phyloP scores from a whole-genome alignment of 257 asterid genomes.

The Penstemon newberryi region DNA sequence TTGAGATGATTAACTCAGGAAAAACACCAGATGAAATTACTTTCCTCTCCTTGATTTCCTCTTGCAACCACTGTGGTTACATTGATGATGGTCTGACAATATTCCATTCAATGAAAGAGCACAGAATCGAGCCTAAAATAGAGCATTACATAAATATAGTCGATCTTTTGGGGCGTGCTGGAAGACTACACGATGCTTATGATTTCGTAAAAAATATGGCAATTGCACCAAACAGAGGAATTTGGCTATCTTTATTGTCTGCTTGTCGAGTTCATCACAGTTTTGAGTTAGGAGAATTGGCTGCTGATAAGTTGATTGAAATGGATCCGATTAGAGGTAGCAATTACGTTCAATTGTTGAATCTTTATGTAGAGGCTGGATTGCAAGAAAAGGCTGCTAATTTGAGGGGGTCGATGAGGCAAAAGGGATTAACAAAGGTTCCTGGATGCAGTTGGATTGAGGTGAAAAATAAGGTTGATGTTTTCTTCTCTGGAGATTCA shows the following conservation, averaged over 20 bases:
- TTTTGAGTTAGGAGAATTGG: constrained; percentile 69
- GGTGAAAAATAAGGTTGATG: constrained; percentile 53
- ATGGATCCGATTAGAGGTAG: constrained; percentile 61
- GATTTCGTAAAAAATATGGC: constrained; percentile 55
- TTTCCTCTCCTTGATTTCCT: constrained; percentile 70
- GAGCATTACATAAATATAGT: constrained; percentile 67
- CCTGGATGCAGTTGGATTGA: constrained; percentile 97
- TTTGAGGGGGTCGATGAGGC: constrained; percentile 64
- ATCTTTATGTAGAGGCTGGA: constrained; percentile 68
- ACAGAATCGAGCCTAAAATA: constrained; percentile 56
- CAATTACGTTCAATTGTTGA: constrained; percentile 61
- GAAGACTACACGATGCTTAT: constrained; percentile 55
- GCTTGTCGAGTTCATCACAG: constrained; percentile 71
- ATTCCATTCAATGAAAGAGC: constrained; percentile 52
- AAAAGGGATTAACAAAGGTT: constrained; percentile 59
- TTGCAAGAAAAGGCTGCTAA: constrained; percentile 68
- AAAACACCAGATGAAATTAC: constrained; percentile 66
- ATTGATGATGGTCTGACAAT: constrained; percentile 55
- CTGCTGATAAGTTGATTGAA: constrained; percentile 57
- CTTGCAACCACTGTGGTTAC: constrained; percentile 85
- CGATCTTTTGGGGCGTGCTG: constrained; percentile 77
- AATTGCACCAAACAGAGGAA: constrained; percentile 42
- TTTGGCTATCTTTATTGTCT: constrained; percentile 75
- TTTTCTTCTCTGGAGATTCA: constrained; percentile 77
- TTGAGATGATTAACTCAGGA: constrained; percentile 58